Base-by-base conservation (phyloP, 2,329 filamentous ascomycete species). In the Epichloe uncinata region DNA sequence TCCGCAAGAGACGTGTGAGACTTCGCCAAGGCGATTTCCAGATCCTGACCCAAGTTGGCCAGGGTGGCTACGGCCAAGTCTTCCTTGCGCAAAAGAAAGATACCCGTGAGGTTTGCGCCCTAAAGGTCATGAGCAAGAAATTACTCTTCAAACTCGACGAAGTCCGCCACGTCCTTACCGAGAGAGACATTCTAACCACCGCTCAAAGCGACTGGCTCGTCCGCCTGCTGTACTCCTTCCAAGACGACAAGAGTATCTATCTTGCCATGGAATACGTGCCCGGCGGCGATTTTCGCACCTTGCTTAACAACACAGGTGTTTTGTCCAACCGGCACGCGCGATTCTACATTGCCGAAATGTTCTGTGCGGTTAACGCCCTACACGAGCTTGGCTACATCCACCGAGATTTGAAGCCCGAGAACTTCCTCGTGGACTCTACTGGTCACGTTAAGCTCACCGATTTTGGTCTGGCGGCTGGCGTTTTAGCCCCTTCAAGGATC, bases 121-220 rank as follows among this genome's bases (percentile, higher is more conserved):
- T 98, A 62, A 98, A 98, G 70, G 88, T 98, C 59, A 98, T 98
- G 93, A 96, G 88, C 82, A 98, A 98, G 77, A 95, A 95, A 70
- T 68, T 98, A 53, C 77, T 98, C 9, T 97, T 96, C 78, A 98
- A 98, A 73, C 75, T 98, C 48, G 93, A 98, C 64, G 93, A 98
- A 70, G 81, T 98, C 56, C 82, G 93, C 55, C 93, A 98, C 66
- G 93, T 98, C 53, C 73, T 98, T 60, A 98, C 93, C 0, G 93
- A 98, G 72, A 82, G 93, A 63, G 93, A 98, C 66, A 98, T 98
- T 60, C 73, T 98, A 60, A 98, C 93, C 6, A 93, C 87, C 42
- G 91, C 93, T 55, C 95, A 96, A 73, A 97, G 91, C 66, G 93
- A 97, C 54, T 98, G 93, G 93, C 77, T 98, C 35, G 91, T 97